Evolutionary conservation across 2,329 filamentous ascomycete species (phyloP), one percentile per base, ranked within the genome.

Genomic region (Claviceps digitariae): DNA sequence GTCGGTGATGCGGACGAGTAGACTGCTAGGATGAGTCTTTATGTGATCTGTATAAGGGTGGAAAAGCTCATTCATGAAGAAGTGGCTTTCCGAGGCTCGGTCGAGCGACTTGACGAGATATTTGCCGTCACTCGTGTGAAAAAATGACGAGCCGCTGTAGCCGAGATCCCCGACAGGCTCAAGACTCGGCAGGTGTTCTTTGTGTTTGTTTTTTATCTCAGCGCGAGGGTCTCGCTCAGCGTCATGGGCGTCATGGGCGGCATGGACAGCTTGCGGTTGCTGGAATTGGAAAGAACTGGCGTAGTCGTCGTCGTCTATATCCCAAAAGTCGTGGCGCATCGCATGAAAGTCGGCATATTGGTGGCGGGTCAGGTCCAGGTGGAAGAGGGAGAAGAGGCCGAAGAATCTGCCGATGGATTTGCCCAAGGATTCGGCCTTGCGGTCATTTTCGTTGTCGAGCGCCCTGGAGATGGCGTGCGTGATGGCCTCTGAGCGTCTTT

Each of bases 111-210:
- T 90, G 62, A 89, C 73, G 9, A 89, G 74, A 61, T 79, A 88
- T 57, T 78, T 79, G n/a, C 72, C 73, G 59, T 89, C 78, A 3
- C 71, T 41, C 0, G 85, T 88, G 4, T 74, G 76, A 66, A 86
- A 87, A 67, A 89, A 89, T 0, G 84, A 86, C 68, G 84, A 87
- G 49, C 86, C 86, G 29, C 82, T 86, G 63, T 86, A 87, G 2
- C 85, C 85, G 67, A 89, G 73, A 61, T 87, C 83, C 1, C 82
- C 84, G 56, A 84, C 76, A 1, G 81, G 66, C 13, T 38, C 38
- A 1, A 55, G 67, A 36, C 62, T 53, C 0, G 65, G 45, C 63
- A 57, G 68, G 68, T 53, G 64, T 67, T 58, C 70, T 63, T 46
- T n/a, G 34, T 8, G 3, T 17, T 17, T 34, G 20, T 48, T 23